Conservation (phyloP, 1,139 yeast genomes). For the Candida sojae region DNA sequence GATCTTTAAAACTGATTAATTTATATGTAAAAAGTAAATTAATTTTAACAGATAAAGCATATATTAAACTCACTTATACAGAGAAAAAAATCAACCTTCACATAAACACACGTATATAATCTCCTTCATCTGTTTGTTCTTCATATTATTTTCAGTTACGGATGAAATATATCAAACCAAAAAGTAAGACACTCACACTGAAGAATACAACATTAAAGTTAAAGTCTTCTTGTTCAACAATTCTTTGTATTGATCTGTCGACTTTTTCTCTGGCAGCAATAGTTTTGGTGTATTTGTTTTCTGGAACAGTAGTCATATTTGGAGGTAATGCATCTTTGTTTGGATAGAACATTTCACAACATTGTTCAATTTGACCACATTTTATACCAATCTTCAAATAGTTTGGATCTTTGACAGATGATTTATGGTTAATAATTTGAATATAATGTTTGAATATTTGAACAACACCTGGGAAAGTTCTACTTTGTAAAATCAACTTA, state of each 20-base stretch:
- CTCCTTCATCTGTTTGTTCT: neutral
- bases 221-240: constrained; percentile 28
- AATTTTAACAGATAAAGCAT: too few species aligned
- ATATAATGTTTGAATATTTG: constrained; percentile 72
- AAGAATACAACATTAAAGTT: constrained; percentile 22
- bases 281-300: constrained; percentile 23
- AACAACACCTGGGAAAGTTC: constrained; percentile 77
- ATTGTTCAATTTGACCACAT: constrained; percentile 87
- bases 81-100: too few species aligned
- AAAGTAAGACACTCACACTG: constrained; percentile 8
- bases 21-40: too few species aligned
- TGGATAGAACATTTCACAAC: constrained; percentile 75
- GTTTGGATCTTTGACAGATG: constrained; percentile 82
- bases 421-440: constrained; percentile 74
- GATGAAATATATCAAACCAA: constrained; percentile 6
- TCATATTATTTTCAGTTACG: neutral
- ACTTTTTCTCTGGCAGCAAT: constrained; percentile 30
- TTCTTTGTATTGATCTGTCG: constrained; percentile 30
- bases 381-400: constrained; percentile 80
- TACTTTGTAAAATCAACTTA: constrained; percentile 67
- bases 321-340: constrained; percentile 31
- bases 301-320: constrained; percentile 23
- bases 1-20: too few species aligned
- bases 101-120: neutral
- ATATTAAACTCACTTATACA: too few species aligned